Conservation (phyloP, 805 yeast species). For the Suhomyces prunicola region DNA sequence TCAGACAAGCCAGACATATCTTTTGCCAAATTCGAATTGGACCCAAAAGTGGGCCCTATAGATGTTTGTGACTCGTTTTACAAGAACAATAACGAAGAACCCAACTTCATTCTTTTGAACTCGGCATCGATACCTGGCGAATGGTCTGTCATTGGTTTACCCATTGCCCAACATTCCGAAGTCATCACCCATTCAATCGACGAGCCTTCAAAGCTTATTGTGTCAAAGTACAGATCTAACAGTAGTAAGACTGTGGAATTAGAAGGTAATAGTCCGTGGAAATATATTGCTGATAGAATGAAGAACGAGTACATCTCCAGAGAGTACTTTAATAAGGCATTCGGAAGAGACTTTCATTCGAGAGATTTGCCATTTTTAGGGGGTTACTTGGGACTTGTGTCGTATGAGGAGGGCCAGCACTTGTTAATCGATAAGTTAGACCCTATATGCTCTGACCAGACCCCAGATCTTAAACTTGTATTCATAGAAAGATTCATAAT, state of each 20-base stretch:
- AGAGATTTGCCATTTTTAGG: slow-evolving; percentile 74
- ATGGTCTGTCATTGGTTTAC: slow-evolving; percentile 84
- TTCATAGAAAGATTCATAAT: slow-evolving; percentile 65
- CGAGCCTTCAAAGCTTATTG: slow-evolving; percentile 16
- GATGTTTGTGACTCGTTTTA: slow-evolving; percentile 51
- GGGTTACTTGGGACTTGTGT: slow-evolving; percentile 83
- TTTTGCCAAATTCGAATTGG: slow-evolving; percentile 8
- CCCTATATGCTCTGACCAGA: slow-evolving; percentile 35
- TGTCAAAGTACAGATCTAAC: slow-evolving; percentile 27
- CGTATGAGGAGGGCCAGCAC: slow-evolving; percentile 82
- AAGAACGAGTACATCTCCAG: slow-evolving; percentile 30
- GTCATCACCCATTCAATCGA: slow-evolving; percentile 64
- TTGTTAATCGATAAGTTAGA: slow-evolving; percentile 30
- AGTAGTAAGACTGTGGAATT: slow-evolving; percentile 4
- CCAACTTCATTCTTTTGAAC: slow-evolving; percentile 61
- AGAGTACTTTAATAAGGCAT: slow-evolving; percentile 17
- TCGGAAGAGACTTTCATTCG: slow-evolving; percentile 12
- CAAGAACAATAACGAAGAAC: slow-evolving; percentile 15
- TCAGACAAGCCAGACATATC: not conserved
- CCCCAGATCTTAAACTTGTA: slow-evolving; percentile 75
- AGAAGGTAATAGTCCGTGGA: slow-evolving; percentile 46
- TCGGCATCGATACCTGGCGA: slow-evolving; percentile 83
- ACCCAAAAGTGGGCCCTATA: slow-evolving; percentile 27
- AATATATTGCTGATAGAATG: slow-evolving; percentile 50
- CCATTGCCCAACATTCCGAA: slow-evolving; percentile 41